Evolutionary conservation across 257 asterid genomes (phyloP).

Genomic region (Scutellaria galericulata): DNA sequence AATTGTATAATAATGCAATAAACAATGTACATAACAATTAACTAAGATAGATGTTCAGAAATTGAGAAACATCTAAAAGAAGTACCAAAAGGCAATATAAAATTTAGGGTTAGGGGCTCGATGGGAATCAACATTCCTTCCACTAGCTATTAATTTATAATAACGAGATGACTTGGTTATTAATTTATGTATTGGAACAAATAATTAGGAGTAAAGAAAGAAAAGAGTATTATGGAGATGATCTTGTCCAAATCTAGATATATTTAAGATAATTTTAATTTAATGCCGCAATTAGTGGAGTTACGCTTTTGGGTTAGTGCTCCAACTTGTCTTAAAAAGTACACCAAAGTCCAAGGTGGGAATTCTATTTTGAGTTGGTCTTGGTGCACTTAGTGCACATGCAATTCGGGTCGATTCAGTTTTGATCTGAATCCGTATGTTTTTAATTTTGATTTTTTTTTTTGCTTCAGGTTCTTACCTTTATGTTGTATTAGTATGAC

Average conservation of each 20-base stretch:
- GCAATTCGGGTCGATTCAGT: no score
- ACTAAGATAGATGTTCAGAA: neutral
- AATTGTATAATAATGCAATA: constrained; percentile 4
- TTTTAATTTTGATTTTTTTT: no score
- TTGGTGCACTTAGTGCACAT: no score
- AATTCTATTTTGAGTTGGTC: neutral
- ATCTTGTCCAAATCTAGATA: constrained; percentile 51
- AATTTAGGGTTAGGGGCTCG: constrained; percentile 54
- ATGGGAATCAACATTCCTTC: constrained; percentile 55
- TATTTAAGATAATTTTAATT: constrained; percentile 40
- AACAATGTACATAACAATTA: constrained; percentile 11
- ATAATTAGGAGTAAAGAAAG: constrained; percentile 36
- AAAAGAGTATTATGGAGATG: constrained; percentile 29
- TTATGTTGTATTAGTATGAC: no score
- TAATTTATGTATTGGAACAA: constrained; percentile 22
- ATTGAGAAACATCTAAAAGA: neutral
- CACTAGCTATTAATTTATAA: constrained; percentile 41
- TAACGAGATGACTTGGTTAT: constrained; percentile 31
- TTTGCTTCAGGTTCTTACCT: no score
- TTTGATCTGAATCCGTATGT: no score
- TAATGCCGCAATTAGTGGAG: constrained; percentile 41
- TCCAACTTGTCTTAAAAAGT: constrained; percentile 33
- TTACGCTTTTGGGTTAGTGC: constrained; percentile 42
- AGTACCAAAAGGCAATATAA: neutral
- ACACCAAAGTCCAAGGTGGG: constrained; percentile 32